phyloP scores from a whole-genome alignment of 176 grass and related monocot genomes.

The Eleusine indica region DNA sequence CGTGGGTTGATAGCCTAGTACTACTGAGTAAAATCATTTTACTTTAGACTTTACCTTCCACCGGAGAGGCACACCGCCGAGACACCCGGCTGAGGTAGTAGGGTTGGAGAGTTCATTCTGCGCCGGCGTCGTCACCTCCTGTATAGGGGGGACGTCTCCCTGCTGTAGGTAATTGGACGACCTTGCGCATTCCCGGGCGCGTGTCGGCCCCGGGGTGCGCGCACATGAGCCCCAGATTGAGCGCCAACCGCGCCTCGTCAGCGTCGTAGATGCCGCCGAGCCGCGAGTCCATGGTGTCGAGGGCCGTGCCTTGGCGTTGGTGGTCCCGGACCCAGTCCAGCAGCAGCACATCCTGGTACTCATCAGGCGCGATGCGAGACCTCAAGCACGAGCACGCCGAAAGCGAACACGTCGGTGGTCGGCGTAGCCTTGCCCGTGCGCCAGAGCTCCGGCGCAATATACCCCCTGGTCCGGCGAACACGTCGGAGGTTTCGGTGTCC shows the following conservation, averaged over 20 bases:
- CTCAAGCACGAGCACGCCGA: background rate
- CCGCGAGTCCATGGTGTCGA: background rate
- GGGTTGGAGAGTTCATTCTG: background rate
- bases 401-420: background rate
- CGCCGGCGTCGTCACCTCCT: background rate
- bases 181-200: background rate
- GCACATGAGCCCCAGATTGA: background rate
- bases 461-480: background rate
- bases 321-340: background rate
- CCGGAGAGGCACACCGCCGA: background rate
- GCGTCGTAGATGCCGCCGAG: background rate
- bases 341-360: background rate
- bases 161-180: too few species aligned
- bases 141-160: too few species aligned
- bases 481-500: constrained; percentile 37
- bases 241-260: background rate
- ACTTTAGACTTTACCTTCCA: background rate
- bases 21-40: too few species aligned
- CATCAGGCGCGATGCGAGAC: background rate
- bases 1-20: too few species aligned
- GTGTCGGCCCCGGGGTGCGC: too few species aligned
- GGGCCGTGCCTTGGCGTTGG: background rate
- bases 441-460: background rate
- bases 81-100: too few species aligned
- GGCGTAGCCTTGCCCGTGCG: background rate